Percentiles rank a stretch among this genome's conserved stretches.
These are phyloP conservation scores for Saprolegnia parasitica DNA, from an alignment of 352 stramenopile species.

Conservation along the genomic window DNA sequence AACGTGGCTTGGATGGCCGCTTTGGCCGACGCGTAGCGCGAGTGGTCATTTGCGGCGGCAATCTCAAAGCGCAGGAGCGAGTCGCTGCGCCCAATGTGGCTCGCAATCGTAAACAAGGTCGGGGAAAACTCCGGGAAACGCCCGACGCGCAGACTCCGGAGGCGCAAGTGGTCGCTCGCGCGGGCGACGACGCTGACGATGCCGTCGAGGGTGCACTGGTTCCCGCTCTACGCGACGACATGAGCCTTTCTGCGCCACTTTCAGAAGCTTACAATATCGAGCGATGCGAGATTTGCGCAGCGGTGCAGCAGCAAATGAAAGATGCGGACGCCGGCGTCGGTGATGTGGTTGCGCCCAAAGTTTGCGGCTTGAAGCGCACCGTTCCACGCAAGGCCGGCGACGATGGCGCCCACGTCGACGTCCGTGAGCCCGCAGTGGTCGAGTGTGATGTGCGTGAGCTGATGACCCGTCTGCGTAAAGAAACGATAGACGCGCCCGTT, in stretches of 20 bases:
- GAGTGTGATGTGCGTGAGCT: conserved; percentile 13
- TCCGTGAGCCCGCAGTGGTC: conserved; percentile 18
- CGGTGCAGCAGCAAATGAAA: conserved; percentile 15
- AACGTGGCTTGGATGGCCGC: conserved; percentile 10
- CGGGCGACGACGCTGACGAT: neutral
- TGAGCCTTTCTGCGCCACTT: neutral
- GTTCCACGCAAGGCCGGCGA: conserved; percentile 20
- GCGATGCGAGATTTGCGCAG: neutral
- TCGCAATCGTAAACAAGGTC: neutral
- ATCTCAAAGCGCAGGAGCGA: conserved; percentile 3
- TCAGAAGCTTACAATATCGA: conserved; percentile 15
- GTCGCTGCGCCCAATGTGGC: neutral
- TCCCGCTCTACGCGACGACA: conserved; percentile 4
- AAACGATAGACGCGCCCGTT: conserved; percentile 3
- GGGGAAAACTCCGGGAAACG: neutral
- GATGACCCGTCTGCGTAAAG: conserved; percentile 11
- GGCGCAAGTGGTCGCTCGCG: neutral
- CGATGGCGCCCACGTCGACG: conserved; percentile 1
- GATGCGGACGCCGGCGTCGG: conserved; percentile 5
- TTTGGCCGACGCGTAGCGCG: neutral
- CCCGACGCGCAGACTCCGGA: conserved; percentile 5
- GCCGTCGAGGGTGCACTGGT: conserved; percentile 21
- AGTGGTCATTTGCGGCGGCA: conserved; percentile 9
- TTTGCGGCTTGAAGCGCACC: neutral
- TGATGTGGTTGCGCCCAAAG: conserved; percentile 18